phyloP scores from a whole-genome alignment of 768 basidiomycete genomes.

The Xerocomus brunneocitrinus region DNA sequence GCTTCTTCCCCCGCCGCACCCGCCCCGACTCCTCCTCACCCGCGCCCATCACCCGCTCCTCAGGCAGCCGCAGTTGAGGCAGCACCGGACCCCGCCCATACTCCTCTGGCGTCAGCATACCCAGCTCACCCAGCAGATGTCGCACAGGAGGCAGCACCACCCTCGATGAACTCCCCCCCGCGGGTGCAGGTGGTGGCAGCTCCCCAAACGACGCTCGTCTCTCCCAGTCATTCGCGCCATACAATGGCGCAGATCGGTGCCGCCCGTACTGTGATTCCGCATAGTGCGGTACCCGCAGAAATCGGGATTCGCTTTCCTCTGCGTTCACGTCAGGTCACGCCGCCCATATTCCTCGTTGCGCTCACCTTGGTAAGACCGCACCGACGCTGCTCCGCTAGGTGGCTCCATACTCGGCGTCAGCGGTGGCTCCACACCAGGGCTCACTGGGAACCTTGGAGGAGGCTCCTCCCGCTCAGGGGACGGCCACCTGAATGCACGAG shows the following conservation, averaged over 20 bases:
- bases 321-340: slow-evolving; percentile 6
- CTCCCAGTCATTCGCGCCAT: slow-evolving; percentile 23
- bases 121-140: slow-evolving; percentile 22
- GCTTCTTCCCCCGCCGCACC: slow-evolving; percentile 16
- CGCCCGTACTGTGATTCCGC: slow-evolving; percentile 21
- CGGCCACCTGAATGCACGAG: slow-evolving; percentile 24
- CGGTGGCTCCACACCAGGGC: slow-evolving; percentile 10
- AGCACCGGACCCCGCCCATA: slow-evolving; percentile 23
- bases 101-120: slow-evolving; percentile 12
- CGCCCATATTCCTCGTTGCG: not conserved
- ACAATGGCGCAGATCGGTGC: slow-evolving; percentile 24
- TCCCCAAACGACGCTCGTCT: slow-evolving; percentile 21
- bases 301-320: slow-evolving; percentile 17
- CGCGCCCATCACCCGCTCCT: slow-evolving; percentile 7
- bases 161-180: slow-evolving; percentile 19
- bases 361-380: slow-evolving; percentile 20
- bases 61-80: slow-evolving; percentile 29
- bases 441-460: slow-evolving; percentile 6
- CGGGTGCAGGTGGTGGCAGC: slow-evolving; percentile 4
- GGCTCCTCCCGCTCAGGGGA: slow-evolving; percentile 17
- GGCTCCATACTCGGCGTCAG: slow-evolving; percentile 14
- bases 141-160: slow-evolving; percentile 29
- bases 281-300: slow-evolving; percentile 16
- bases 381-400: slow-evolving; percentile 3
- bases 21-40: slow-evolving; percentile 12